These are phyloP conservation scores for Aspergillus indologenus DNA, from an alignment of 495 filamentous ascomycete species.

Conservation along the genomic window DNA sequence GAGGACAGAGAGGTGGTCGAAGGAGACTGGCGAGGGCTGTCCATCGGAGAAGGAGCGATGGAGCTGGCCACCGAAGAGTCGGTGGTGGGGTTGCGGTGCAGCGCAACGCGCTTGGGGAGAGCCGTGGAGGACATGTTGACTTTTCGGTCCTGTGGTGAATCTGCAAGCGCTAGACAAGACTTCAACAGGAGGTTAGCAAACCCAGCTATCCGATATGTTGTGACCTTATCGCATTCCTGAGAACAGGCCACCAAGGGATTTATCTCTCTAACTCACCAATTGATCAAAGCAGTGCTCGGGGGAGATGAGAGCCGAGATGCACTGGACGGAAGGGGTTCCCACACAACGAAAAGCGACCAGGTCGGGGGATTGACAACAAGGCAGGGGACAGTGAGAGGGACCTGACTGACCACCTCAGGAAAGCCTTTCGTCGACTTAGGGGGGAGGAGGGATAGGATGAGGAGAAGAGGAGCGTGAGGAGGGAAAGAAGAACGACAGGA, in stretches of 20 bases:
- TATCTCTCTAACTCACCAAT: slow-evolving; percentile 8
- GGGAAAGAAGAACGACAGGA: neutral
- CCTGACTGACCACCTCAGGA: slow-evolving; percentile 14
- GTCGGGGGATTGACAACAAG: slow-evolving; percentile 10
- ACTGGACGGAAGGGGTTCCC: slow-evolving; percentile 12
- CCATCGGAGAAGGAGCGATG: slow-evolving; percentile 60
- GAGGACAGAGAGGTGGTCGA: slow-evolving; percentile 92
- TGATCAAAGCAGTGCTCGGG: neutral
- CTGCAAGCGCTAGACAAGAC: neutral
- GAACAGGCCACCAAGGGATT: too few relatives aligned
- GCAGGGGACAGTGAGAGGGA: slow-evolving; percentile 5
- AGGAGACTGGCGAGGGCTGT: slow-evolving; percentile 70
- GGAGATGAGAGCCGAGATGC: slow-evolving; percentile 1
- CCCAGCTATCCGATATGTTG: neutral
- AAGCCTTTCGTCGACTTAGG: neutral
- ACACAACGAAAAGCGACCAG: slow-evolving; percentile 8
- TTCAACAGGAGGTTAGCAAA: neutral
- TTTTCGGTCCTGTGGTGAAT: neutral
- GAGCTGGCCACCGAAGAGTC: slow-evolving; percentile 62
- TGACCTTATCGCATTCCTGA: neutral
- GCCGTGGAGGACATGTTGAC: slow-evolving; percentile 57
- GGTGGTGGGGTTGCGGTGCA: slow-evolving; percentile 48
- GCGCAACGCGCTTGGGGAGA: slow-evolving; percentile 51
- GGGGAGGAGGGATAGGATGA: slow-evolving; percentile 3
- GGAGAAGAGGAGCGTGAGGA: neutral